These are phyloP conservation scores for Scutellaria minor DNA, from an alignment of 257 asterid genomes.

Conservation along the genomic window DNA sequence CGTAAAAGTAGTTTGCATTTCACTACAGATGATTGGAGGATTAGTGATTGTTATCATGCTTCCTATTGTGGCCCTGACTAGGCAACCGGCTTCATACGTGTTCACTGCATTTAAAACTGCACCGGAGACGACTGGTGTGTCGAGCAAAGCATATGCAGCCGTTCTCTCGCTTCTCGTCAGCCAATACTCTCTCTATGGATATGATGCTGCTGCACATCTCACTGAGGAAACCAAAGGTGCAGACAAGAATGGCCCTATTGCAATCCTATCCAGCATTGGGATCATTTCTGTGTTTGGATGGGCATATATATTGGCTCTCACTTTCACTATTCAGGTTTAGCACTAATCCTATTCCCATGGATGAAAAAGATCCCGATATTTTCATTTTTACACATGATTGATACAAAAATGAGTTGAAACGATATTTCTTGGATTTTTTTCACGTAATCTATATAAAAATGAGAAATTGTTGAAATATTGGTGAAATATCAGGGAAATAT, in stretches of 20 bases:
- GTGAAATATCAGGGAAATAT: too few species aligned
- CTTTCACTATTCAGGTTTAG: slow-evolving; percentile 55
- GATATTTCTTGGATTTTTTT: too few species aligned
- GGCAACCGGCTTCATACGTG: slow-evolving; percentile 52
- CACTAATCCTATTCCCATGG: background rate
- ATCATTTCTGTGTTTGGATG: slow-evolving; percentile 52
- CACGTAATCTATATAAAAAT: too few species aligned
- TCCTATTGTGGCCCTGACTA: slow-evolving; percentile 48
- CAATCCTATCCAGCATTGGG: slow-evolving; percentile 54
- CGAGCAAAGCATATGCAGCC: slow-evolving; percentile 48
- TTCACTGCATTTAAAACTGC: slow-evolving; percentile 46
- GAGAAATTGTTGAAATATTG: too few species aligned
- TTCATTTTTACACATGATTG: too few species aligned
- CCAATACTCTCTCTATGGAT: slow-evolving; percentile 51
- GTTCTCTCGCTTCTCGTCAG: slow-evolving; percentile 46
- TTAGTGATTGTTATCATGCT: slow-evolving; percentile 48
- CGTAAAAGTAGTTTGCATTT: background rate
- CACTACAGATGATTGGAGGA: slow-evolving; percentile 49
- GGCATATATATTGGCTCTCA: slow-evolving; percentile 54
- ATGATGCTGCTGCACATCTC: slow-evolving; percentile 57
- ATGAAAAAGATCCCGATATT: too few species aligned
- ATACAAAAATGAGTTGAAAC: too few species aligned
- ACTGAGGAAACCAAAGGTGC: slow-evolving; percentile 61
- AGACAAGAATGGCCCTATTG: slow-evolving; percentile 54
- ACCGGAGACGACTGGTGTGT: slow-evolving; percentile 44